Conservation (phyloP, 495 filamentous ascomycete genomes). For the Penicillium fimorum region DNA sequence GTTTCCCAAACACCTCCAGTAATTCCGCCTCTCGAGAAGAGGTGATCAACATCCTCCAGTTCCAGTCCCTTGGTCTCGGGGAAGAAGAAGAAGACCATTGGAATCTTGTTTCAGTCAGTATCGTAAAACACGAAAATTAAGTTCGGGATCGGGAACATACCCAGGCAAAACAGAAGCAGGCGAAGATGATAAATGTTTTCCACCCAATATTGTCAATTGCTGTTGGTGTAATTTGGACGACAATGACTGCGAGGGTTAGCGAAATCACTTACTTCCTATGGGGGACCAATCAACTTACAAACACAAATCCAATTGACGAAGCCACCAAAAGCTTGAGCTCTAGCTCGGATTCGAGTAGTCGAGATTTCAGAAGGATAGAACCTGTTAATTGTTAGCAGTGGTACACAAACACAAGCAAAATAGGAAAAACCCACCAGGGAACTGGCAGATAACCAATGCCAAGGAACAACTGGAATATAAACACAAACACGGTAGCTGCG, state of each 20-base stretch:
- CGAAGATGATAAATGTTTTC: slow-evolving; percentile 66
- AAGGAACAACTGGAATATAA: slow-evolving; percentile 50
- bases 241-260: slow-evolving; percentile 19
- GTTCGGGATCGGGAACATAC: slow-evolving; percentile 6
- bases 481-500: slow-evolving; percentile 45
- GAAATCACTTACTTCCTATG: neutral
- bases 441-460: slow-evolving; percentile 40
- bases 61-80: slow-evolving; percentile 65
- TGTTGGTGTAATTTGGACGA: slow-evolving; percentile 63
- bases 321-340: slow-evolving; percentile 40
- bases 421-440: slow-evolving; percentile 53
- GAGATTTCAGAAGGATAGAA: slow-evolving; percentile 70
- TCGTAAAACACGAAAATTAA: slow-evolving; percentile 23
- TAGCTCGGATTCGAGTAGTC: slow-evolving; percentile 36
- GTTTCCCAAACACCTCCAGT: slow-evolving; percentile 38
- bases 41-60: slow-evolving; percentile 75
- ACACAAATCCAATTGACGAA: slow-evolving; percentile 52
- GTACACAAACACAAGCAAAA: slow-evolving; percentile 39
- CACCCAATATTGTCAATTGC: slow-evolving; percentile 59
- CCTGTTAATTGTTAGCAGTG: slow-evolving; percentile 40
- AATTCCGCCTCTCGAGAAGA: slow-evolving; percentile 35
- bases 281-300: slow-evolving; percentile 19
- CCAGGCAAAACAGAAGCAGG: slow-evolving; percentile 36
- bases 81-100: slow-evolving; percentile 64
- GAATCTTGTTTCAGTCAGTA: slow-evolving; percentile 55